phyloP scores from a whole-genome alignment of 257 asterid species.

The Solanum boliviense region DNA sequence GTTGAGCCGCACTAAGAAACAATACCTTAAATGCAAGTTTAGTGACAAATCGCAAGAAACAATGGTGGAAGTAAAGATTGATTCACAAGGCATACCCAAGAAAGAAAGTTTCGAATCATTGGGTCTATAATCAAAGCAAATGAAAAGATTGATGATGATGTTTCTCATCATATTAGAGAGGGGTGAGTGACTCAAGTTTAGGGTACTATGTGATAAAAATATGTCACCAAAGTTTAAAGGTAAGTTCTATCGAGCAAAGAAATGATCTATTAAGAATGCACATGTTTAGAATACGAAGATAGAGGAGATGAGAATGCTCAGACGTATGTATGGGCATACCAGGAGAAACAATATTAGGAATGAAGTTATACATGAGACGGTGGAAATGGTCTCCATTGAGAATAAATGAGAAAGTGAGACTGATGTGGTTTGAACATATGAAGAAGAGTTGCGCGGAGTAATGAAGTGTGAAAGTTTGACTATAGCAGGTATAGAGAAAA shows the following conservation, averaged over 20 bases:
- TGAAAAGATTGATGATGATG: too few species aligned
- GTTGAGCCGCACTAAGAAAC: neutral
- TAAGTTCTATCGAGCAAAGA: neutral
- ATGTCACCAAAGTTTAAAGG: neutral
- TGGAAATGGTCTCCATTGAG: neutral
- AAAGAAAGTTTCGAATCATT: too few species aligned
- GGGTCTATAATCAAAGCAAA: neutral
- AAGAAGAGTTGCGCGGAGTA: neutral
- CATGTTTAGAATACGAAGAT: too few species aligned
- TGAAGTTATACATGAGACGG: neutral
- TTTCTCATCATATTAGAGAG: neutral
- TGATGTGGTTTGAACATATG: neutral
- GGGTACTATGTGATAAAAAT: neutral
- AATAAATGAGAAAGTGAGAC: neutral
- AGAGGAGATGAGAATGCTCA: neutral
- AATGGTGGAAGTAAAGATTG: neutral
- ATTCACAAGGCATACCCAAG: neutral
- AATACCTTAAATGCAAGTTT: neutral
- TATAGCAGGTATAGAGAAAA: neutral
- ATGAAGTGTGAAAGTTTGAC: too few species aligned
- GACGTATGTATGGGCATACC: neutral
- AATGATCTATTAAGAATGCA: neutral
- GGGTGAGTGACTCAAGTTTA: neutral
- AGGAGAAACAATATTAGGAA: neutral
- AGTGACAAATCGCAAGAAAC: neutral